Conservation (phyloP, 305 asterid species). For the Fraxinus nigra region DNA sequence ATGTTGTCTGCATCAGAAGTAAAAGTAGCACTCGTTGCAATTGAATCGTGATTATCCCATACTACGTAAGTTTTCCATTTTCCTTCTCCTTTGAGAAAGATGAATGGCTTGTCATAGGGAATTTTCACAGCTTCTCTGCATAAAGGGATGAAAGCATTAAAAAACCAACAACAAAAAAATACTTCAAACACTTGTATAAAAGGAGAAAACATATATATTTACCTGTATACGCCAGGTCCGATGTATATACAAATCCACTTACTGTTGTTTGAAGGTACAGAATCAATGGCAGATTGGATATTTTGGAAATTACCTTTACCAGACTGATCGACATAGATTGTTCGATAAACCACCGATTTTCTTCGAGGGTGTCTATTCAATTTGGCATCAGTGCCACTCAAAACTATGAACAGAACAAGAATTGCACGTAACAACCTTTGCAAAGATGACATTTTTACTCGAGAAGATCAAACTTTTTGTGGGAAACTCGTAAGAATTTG, state of each 20-base stretch:
- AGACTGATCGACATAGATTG: conserved; percentile 45
- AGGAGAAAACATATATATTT: not conserved
- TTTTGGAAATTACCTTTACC: conserved; percentile 44
- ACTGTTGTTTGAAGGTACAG: conserved; percentile 39
- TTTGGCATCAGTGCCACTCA: conserved; percentile 10
- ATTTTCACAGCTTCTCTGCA: conserved; percentile 55
- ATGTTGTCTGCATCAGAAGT: conserved; percentile 49
- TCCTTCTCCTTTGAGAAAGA: conserved; percentile 51
- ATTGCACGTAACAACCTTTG: not conserved
- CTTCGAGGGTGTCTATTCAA: not conserved
- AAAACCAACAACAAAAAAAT: too few species aligned
- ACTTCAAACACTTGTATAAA: not conserved
- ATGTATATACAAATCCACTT: conserved; percentile 50
- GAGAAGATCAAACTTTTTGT: not conserved
- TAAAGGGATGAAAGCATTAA: not conserved
- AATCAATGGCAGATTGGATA: conserved; percentile 61
- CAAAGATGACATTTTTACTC: not conserved
- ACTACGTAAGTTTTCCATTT: conserved; percentile 35
- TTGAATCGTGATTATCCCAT: conserved; percentile 39
- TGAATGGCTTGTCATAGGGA: conserved; percentile 41
- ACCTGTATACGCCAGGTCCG: conserved; percentile 42
- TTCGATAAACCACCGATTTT: not conserved
- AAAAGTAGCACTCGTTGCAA: conserved; percentile 49
- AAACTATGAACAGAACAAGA: conserved; percentile 1
- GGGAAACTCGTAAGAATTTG: not conserved